phyloP scores from a whole-genome alignment of 1,139 yeast species.

The Pichia sp. region DNA sequence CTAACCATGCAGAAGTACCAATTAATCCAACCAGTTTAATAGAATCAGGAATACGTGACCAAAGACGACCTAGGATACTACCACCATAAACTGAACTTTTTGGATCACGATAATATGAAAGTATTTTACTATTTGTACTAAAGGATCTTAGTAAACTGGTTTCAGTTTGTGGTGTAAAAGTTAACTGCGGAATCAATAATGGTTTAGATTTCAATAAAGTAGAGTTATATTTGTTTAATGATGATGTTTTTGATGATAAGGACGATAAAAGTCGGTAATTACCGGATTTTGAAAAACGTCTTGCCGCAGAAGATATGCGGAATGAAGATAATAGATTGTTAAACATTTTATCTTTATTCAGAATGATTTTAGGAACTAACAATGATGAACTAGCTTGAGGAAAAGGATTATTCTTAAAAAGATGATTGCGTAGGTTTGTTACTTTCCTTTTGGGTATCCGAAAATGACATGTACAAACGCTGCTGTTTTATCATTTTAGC shows the following conservation, averaged over 20 bases:
- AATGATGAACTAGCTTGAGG: too few species aligned
- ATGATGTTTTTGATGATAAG: background rate
- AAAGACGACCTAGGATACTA: constrained; percentile 13
- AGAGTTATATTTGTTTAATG: background rate
- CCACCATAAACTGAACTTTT: constrained; percentile 17
- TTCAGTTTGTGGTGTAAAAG: constrained; percentile 3
- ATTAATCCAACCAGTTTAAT: constrained; percentile 26
- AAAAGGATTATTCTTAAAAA: too few species aligned
- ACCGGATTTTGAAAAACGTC: too few species aligned
- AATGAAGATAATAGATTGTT: too few species aligned
- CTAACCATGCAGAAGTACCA: constrained; percentile 28
- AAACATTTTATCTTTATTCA: too few species aligned
- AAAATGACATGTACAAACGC: too few species aligned
- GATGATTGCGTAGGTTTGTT: too few species aligned
- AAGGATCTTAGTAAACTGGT: constrained; percentile 9
- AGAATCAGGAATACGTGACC: constrained; percentile 29
- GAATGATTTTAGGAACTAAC: too few species aligned
- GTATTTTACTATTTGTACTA: background rate
- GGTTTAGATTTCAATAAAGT: constrained; percentile 3
- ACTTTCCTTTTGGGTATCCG: too few species aligned
- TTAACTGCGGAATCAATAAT: constrained; percentile 4
- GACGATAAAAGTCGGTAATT: background rate
- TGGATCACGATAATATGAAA: constrained; percentile 21
- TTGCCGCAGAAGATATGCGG: too few species aligned
- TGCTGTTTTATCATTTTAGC: too few species aligned